Evolutionary conservation across 805 yeast genomes (phyloP).

Genomic region (Suhomyces emberorum): DNA sequence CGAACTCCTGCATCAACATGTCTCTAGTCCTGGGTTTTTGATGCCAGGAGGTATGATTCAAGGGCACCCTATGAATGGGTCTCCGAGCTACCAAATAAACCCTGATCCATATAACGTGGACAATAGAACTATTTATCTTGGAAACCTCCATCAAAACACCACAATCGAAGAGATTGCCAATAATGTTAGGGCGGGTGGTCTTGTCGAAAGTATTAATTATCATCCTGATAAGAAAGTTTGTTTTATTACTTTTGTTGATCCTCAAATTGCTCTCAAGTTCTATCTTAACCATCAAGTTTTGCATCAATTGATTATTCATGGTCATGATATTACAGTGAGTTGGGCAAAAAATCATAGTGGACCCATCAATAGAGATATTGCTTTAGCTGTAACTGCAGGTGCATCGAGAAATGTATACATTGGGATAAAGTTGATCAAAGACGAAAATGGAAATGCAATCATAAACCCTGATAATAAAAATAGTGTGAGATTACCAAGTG

Average conservation of each 20-base stretch:
- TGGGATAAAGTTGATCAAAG: conserved; percentile 46
- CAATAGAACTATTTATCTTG: conserved; percentile 68
- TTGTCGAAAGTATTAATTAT: conserved; percentile 55
- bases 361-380: conserved; percentile 51
- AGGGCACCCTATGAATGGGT: background rate
- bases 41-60: background rate
- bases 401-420: conserved; percentile 77
- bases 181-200: conserved; percentile 71
- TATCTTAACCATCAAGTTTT: conserved; percentile 54
- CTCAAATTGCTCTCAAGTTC: conserved; percentile 63
- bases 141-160: conserved; percentile 61
- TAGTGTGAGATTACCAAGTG: conserved; percentile 30
- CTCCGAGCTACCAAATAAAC: conserved; percentile 5
- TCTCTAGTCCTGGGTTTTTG: background rate
- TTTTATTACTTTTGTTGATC: conserved; percentile 66
- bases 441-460: conserved; percentile 4
- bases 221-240: conserved; percentile 56
- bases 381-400: conserved; percentile 65
- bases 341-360: conserved; percentile 73
- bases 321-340: conserved; percentile 59
- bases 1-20: background rate
- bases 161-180: conserved; percentile 73
- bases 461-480: background rate
- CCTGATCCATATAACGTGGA: conserved; percentile 32
- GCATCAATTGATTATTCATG: conserved; percentile 60